These are phyloP conservation scores for Arabidopsis lyrata DNA, from an alignment of 441 rosid species.

Conservation along the genomic window DNA sequence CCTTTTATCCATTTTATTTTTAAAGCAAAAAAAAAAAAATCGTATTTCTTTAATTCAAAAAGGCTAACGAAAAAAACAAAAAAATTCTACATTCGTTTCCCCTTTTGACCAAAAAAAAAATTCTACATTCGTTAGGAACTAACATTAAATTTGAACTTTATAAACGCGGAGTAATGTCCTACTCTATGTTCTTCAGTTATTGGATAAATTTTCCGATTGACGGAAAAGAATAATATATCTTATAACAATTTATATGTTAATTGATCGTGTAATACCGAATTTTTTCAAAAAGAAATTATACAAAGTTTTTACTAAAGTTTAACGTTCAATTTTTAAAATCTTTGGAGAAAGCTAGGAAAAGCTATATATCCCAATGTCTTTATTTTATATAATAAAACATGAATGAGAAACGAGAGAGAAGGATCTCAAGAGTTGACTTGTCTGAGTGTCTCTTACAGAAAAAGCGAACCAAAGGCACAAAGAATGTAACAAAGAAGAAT, in stretches of 20 bases:
- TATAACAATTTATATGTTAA: background rate
- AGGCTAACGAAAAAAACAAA: background rate
- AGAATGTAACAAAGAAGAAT: constrained; percentile 2
- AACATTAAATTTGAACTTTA: no score
- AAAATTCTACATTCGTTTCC: background rate
- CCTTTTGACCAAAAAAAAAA: background rate
- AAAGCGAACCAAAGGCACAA: constrained; percentile 14
- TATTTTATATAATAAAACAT: background rate
- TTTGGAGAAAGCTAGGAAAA: constrained; percentile 2
- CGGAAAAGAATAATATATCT: background rate
- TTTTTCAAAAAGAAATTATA: no score
- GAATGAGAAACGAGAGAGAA: background rate
- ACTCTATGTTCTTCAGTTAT: background rate
- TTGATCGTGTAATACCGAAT: background rate
- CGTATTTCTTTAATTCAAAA: background rate
- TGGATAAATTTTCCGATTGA: background rate
- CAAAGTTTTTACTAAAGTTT: background rate
- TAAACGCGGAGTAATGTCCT: background rate
- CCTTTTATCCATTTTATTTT: no score
- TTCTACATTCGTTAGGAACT: background rate
- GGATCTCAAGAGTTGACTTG: constrained; percentile 7
- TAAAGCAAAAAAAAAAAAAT: no score
- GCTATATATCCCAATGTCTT: background rate
- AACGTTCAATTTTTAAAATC: background rate
- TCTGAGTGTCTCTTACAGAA: constrained; percentile 1